Evolutionary conservation across 345 rosid genomes (phyloP).

Genomic region (Gossypium raimondii): DNA sequence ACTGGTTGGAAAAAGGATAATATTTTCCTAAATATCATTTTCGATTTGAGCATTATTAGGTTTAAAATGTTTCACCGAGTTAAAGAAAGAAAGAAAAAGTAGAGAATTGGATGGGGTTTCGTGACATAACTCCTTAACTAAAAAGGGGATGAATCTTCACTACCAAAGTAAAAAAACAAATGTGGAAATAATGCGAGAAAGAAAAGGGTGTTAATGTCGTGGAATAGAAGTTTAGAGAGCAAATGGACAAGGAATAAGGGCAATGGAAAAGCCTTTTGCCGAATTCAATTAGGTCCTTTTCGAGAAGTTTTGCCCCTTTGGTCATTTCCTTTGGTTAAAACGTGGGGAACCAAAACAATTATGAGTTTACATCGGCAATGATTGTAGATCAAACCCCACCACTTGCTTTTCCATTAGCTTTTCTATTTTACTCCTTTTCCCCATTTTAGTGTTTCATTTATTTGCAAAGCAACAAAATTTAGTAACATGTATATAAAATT

Average conservation of each 20-base stretch:
- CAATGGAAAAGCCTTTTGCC: conserved; percentile 3
- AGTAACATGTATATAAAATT: background rate
- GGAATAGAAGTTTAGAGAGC: background rate
- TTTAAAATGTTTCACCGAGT: background rate
- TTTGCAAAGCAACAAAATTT: background rate
- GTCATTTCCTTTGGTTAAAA: conserved; percentile 21
- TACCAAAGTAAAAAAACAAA: too few relatives aligned
- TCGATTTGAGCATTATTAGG: too few relatives aligned
- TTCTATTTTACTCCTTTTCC: too few relatives aligned
- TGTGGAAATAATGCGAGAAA: too few relatives aligned
- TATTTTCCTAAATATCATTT: too few relatives aligned
- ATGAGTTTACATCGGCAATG: conserved; percentile 38
- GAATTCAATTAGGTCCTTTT: conserved; percentile 5
- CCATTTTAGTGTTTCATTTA: background rate
- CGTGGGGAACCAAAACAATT: conserved; percentile 53
- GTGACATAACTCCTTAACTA: background rate
- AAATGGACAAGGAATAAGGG: background rate
- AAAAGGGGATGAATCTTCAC: background rate
- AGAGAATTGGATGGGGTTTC: background rate
- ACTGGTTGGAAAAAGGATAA: too few relatives aligned
- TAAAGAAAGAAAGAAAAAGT: background rate
- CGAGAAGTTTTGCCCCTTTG: conserved; percentile 4
- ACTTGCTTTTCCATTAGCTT: background rate
- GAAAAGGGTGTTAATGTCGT: background rate
- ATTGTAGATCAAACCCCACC: conserved; percentile 28